phyloP scores from a whole-genome alignment of 2,329 filamentous ascomycete species.

The Grosmannia clavigera region DNA sequence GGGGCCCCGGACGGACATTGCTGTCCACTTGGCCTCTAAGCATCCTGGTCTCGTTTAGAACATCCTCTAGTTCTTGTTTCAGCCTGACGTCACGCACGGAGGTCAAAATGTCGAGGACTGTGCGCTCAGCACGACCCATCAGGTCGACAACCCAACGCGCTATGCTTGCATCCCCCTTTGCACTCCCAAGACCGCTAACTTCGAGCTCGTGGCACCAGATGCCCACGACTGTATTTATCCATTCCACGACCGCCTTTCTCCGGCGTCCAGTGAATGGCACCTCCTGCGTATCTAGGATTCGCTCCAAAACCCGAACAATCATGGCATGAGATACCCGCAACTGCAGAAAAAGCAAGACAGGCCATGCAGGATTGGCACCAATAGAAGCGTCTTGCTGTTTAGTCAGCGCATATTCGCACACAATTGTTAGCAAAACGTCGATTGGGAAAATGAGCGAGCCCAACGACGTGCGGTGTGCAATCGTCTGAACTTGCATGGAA shows the following conservation, averaged over 20 bases:
- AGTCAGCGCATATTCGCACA: slow-evolving; percentile 50
- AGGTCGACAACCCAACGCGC: slow-evolving; percentile 36
- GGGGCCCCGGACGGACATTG: slow-evolving; percentile 9
- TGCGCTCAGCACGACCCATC: slow-evolving; percentile 35
- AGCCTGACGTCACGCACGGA: slow-evolving; percentile 19
- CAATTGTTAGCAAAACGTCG: slow-evolving; percentile 43
- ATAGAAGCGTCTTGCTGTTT: slow-evolving; percentile 46
- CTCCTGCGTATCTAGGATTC: slow-evolving; percentile 45
- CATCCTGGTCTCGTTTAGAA: slow-evolving; percentile 13
- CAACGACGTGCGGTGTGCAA: slow-evolving; percentile 51
- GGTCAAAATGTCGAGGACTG: slow-evolving; percentile 22
- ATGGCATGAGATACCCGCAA: slow-evolving; percentile 45
- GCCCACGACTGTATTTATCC: slow-evolving; percentile 37
- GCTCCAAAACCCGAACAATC: slow-evolving; percentile 42
- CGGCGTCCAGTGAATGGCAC: slow-evolving; percentile 41
- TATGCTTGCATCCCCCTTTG: slow-evolving; percentile 25
- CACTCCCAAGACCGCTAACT: slow-evolving; percentile 24
- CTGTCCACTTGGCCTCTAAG: slow-evolving; percentile 13
- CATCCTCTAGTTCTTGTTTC: slow-evolving; percentile 12
- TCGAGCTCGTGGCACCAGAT: slow-evolving; percentile 38
- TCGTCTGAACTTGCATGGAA: slow-evolving; percentile 48
- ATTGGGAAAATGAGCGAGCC: slow-evolving; percentile 58
- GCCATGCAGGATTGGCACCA: slow-evolving; percentile 44
- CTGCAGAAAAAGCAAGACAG: slow-evolving; percentile 41
- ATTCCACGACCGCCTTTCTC: slow-evolving; percentile 39